Conservation (phyloP, 495 filamentous ascomycete species). For the Symbiotaphrina buchneri region DNA sequence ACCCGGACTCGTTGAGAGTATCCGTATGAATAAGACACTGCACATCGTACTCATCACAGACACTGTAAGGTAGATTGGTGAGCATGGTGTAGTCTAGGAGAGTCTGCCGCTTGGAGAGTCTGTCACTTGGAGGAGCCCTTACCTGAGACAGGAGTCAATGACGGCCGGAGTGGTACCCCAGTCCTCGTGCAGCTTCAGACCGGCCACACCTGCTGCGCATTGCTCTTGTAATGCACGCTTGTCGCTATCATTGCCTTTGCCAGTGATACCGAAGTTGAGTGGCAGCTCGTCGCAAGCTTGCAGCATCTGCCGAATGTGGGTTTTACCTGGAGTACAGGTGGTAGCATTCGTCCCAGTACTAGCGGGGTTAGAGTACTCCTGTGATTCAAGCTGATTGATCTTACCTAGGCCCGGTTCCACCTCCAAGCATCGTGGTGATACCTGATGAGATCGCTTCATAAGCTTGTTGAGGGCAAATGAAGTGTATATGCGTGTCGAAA, state of each 20-base stretch:
- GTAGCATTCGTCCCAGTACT: slow-evolving; percentile 90
- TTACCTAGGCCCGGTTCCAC: slow-evolving; percentile 73
- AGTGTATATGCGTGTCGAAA: slow-evolving; percentile 85
- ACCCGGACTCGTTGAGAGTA: slow-evolving; percentile 92
- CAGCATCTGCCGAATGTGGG: slow-evolving; percentile 80
- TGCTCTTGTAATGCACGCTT: slow-evolving; percentile 55
- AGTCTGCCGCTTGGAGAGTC: too few species aligned
- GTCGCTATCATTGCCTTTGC: slow-evolving; percentile 85
- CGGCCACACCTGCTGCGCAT: slow-evolving; percentile 62
- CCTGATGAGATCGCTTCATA: slow-evolving; percentile 71
- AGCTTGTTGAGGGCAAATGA: slow-evolving; percentile 91
- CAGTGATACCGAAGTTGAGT: slow-evolving; percentile 82
- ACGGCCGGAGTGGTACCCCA: slow-evolving; percentile 88
- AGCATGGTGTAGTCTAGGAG: not conserved
- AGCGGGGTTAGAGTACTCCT: not conserved
- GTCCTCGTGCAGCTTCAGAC: slow-evolving; percentile 92
- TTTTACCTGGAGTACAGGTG: slow-evolving; percentile 76
- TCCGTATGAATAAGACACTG: slow-evolving; percentile 97
- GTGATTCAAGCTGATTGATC: too few species aligned
- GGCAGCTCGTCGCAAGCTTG: slow-evolving; percentile 76
- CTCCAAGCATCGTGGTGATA: slow-evolving; percentile 80
- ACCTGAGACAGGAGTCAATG: slow-evolving; percentile 65
- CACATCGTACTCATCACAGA: slow-evolving; percentile 82
- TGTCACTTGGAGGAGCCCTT: too few species aligned
- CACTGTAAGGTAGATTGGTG: slow-evolving; percentile 10